Base-by-base conservation (phyloP, 2,329 filamentous ascomycete species). In the Teratosphaeria pseudoeucalypti region DNA sequence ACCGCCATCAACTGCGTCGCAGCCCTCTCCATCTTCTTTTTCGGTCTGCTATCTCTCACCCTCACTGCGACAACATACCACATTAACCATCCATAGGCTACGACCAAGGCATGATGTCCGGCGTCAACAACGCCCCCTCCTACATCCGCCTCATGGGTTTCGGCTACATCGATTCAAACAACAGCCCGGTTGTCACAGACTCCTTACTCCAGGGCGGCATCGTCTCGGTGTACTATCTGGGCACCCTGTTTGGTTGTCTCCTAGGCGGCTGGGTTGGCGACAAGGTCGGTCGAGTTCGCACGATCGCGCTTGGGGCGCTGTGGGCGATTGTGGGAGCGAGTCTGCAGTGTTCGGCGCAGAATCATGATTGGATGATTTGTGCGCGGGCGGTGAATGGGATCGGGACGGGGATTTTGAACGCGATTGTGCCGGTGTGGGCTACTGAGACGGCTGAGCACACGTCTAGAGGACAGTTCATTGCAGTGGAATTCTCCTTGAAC, bases 401-500 rank as follows among this genome's bases (percentile, higher is more conserved):
- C 54, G 86, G 86, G 3, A 89, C 85, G 2, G 87, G 87, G 27
- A 83, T 88, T 56, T 70, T 89, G 39, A 89, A 88, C 66, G 82
- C 85, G 7, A 88, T 89, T 62, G 82, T 86, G 0, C 86, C 86
- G 0, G 85, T 88, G 3, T 89, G 85, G 85, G 85, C 85, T 0
- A 86, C 86, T 0, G 87, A 89, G 71, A 86, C 83, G 0, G 82
- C 85, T 0, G 82, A 86, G 47, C 84, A 88, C 66, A 87, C 81
- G 0, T 85, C 82, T 2, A 81, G 87, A 49, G 87, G 87, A 6
- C 80, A 64, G 27, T 71, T 71, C 52, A 83, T 89, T 59, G 84
- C 85, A 10, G 84, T 88, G 58, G 86, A 89, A 66, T 89, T 90
- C 63, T 89, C 85, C 0, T 72, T 89, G 9, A 90, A 89, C 67